phyloP scores from a whole-genome alignment of 179 eudicot species.

The Sideroxylon spinosum region DNA sequence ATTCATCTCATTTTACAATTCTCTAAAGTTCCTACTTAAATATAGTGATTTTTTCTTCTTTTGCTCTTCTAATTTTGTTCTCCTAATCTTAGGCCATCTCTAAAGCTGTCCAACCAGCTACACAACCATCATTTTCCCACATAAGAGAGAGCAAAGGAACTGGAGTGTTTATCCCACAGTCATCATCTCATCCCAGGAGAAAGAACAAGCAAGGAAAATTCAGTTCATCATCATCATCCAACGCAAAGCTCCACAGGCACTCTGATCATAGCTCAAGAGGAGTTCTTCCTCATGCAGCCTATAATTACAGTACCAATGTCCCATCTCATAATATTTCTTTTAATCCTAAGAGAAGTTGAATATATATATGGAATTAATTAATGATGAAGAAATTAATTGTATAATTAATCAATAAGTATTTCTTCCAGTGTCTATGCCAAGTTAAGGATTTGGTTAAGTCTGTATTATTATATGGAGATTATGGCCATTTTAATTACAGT shows the following conservation, averaged over 20 bases:
- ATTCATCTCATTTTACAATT: background rate
- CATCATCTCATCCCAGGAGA: background rate
- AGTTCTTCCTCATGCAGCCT: background rate
- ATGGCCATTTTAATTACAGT: background rate
- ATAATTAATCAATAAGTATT: background rate
- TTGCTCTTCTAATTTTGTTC: background rate
- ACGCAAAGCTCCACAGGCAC: background rate
- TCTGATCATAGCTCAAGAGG: background rate
- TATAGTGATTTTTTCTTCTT: no score
- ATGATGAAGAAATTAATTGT: background rate
- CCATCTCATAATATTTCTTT: background rate
- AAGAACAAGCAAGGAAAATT: background rate
- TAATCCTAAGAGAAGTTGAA: background rate
- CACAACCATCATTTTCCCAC: conserved; percentile 25
- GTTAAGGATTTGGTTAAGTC: background rate
- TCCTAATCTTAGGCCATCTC: conserved; percentile 25
- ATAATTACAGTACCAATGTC: background rate
- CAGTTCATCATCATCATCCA: background rate
- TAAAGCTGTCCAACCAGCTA: conserved; percentile 27
- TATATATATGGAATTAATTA: no score
- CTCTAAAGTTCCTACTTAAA: background rate
- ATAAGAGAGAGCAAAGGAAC: conserved; percentile 51
- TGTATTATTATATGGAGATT: background rate
- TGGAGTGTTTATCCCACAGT: conserved; percentile 49
- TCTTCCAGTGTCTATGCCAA: background rate